Base-by-base conservation (phyloP, 2,329 filamentous ascomycete genomes). In the Exophiala calicioides region DNA sequence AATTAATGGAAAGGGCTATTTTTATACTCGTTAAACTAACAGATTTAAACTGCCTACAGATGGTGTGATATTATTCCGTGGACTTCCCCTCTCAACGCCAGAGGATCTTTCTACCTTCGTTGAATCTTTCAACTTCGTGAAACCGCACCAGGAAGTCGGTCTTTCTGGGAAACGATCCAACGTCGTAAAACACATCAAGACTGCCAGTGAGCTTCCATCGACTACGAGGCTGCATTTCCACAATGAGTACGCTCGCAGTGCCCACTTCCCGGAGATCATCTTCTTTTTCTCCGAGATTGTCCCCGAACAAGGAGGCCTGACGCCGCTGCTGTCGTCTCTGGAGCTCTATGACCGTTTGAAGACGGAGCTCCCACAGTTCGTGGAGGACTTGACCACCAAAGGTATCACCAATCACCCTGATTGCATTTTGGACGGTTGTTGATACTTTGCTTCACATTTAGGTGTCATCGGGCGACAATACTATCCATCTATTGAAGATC, bases 201-300 rank as follows among this genome's bases (percentile, higher is more conserved):
- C 19, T 24, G 35, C 35, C 7, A 24, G 19, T 8, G 35, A 39
- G 21, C 19, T 21, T 8, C 35, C 35, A 12, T 21, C 35, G 9
- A 39, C 23, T 16, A 12, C 26, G 19, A 24, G 35, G 35, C 23
- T 39, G 12, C 20, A 39, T 16, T 21, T 24, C 7, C 35, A 39
- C 35, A 39, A 39, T 23, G 35, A 39, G 35, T 39, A 39, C 35
- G 23, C 35, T 7, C 18, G 35, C 4, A 24, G 26, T 16, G 26
- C 35, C 35, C 23, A 39, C 19, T 39, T 39, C 19, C 35, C 35
- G 5, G 9, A 7, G 12, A 39, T 24, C 35, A 39, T 39, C 19
- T 21, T 24, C 23, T 39, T 39, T 16, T 39, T 39, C 35, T 39
- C 19, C 21, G 19, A 39, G 19, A 24, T 4, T 4, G 35, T 21